Percentiles rank a stretch among this genome's conserved stretches.
phyloP scores from a whole-genome alignment of 2,329 filamentous ascomycete species.

The Aspergillus aculeatus region DNA sequence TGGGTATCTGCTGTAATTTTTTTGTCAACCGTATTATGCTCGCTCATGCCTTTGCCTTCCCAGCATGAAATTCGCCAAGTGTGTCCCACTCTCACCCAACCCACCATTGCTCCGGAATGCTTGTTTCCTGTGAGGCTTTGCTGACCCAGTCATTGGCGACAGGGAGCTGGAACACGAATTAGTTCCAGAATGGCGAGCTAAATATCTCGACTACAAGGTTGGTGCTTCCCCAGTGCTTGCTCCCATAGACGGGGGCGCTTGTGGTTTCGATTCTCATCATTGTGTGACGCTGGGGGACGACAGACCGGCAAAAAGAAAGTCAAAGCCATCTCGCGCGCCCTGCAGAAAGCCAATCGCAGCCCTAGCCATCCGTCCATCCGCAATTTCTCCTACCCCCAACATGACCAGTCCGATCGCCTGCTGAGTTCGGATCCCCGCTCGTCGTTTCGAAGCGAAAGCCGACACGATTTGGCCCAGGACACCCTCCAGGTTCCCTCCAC shows the following conservation, averaged over 20 bases:
- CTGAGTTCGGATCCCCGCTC: constrained; percentile 16
- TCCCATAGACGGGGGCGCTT: not conserved
- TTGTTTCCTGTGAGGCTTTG: constrained; percentile 17
- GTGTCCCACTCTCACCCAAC: constrained; percentile 22
- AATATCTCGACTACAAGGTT: constrained; percentile 93
- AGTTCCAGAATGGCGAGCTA: constrained; percentile 91
- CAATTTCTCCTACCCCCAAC: constrained; percentile 21
- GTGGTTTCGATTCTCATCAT: constrained; percentile 3
- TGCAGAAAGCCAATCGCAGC: constrained; percentile 57
- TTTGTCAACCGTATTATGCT: constrained; percentile 19
- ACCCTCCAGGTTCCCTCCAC: constrained; percentile 14
- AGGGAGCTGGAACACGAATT: constrained; percentile 81
- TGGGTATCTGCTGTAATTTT: constrained; percentile 8
- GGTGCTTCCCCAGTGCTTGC: constrained; percentile 17
- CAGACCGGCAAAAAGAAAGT: constrained; percentile 83
- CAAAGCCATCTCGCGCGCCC: constrained; percentile 74
- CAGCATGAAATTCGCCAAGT: constrained; percentile 64
- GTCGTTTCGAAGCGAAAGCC: constrained; percentile 23
- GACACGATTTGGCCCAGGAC: constrained; percentile 16
- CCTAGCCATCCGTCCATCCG: constrained; percentile 46
- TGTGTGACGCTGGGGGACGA: constrained; percentile 10
- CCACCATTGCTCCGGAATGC: not conserved
- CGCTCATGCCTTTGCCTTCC: constrained; percentile 11
- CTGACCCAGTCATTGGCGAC: constrained; percentile 19
- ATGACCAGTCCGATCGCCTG: constrained; percentile 14